Evolutionary conservation across 768 basidiomycete species (phyloP).

Genomic region (Pulveroboletus sp.): DNA sequence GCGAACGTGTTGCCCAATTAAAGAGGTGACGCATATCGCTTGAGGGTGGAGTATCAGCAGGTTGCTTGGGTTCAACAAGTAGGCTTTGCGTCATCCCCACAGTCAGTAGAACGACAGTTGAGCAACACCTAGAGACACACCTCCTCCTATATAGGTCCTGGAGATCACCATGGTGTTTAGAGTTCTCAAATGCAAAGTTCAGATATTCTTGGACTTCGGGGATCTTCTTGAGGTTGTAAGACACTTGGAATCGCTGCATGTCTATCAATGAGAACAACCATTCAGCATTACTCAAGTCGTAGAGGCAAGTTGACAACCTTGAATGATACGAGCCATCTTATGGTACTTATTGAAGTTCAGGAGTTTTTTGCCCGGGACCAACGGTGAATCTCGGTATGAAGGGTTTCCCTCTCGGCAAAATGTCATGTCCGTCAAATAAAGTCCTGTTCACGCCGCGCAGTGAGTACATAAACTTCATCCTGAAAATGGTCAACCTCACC

Average conservation of each 20-base stretch:
- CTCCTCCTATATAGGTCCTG: constrained; percentile 84
- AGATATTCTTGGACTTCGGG: constrained; percentile 85
- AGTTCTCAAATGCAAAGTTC: constrained; percentile 65
- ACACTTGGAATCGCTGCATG: constrained; percentile 88
- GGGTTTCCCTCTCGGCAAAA: constrained; percentile 96
- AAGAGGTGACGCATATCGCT: constrained; percentile 77
- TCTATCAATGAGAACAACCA: constrained; percentile 39
- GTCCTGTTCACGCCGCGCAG: constrained; percentile 40
- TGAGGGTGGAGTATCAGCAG: constrained; percentile 60
- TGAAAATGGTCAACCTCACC: constrained; percentile 41
- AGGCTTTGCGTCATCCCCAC: constrained; percentile 41
- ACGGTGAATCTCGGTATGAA: constrained; percentile 73
- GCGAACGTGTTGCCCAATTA: constrained; percentile 68
- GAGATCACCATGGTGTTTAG: constrained; percentile 73
- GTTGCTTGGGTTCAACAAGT: constrained; percentile 78
- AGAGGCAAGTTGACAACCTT: constrained; percentile 43
- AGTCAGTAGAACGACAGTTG: background rate
- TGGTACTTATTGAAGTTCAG: constrained; percentile 98
- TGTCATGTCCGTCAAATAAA: constrained; percentile 88
- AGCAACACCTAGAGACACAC: constrained; percentile 34
- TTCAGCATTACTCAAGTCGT: background rate
- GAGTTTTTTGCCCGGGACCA: constrained; percentile 69
- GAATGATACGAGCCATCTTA: constrained; percentile 80
- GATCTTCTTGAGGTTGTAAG: constrained; percentile 83
- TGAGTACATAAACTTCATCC: constrained; percentile 7